Evolutionary conservation across 1,139 yeast species (phyloP).

Genomic region (Candida frijolesensis): DNA sequence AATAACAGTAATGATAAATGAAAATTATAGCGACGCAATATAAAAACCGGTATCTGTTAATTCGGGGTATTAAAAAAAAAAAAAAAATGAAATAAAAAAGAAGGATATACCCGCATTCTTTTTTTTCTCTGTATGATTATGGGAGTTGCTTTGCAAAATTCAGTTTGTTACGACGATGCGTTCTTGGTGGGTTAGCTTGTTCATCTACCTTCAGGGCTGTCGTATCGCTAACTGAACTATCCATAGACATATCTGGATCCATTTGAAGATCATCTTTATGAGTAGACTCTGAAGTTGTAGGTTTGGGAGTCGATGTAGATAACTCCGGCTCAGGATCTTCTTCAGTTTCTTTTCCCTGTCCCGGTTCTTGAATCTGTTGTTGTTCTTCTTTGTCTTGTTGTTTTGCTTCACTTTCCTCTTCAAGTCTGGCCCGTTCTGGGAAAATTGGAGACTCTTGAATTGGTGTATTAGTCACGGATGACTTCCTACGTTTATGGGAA

Average conservation of each 20-base stretch:
- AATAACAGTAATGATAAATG: background rate
- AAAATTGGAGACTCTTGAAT: conserved; percentile 7
- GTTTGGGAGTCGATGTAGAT: background rate
- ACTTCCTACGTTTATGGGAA: conserved; percentile 26
- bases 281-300: background rate
- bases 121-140: conserved; percentile 13
- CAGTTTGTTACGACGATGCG: conserved; percentile 18
- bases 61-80: background rate
- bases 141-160: conserved; percentile 21
- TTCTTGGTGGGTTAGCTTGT: conserved; percentile 16
- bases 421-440: conserved; percentile 5
- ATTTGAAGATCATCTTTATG: conserved; percentile 8
- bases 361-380: background rate
- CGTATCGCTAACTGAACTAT: conserved; percentile 13
- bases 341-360: background rate
- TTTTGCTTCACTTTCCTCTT: background rate
- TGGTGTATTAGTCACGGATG: conserved; percentile 16
- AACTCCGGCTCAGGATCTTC: background rate
- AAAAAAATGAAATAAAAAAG: background rate
- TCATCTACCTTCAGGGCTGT: conserved; percentile 13
- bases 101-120: background rate
- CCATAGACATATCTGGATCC: conserved; percentile 22
- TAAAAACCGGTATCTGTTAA: background rate
- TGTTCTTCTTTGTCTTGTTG: background rate
- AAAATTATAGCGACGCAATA: background rate